Evolutionary conservation across 2,329 filamentous ascomycete species (phyloP).

Genomic region (Bipolaris oryzae): DNA sequence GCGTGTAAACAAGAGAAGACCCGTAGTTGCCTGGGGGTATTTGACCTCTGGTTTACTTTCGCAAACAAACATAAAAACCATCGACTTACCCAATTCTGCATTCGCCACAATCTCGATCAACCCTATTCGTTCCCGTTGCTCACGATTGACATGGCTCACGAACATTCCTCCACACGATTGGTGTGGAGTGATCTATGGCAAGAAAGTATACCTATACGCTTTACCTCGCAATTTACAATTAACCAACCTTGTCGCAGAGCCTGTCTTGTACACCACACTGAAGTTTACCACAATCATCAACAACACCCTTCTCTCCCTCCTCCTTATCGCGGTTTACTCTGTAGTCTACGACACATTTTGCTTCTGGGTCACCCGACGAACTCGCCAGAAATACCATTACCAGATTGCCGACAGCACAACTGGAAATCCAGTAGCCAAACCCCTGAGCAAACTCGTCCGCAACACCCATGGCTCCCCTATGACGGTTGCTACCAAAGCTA

Average conservation of each 20-base stretch:
- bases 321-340: conserved; percentile 8
- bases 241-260: background rate
- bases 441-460: background rate
- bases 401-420: background rate
- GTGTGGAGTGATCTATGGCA: conserved; percentile 11
- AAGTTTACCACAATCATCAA: background rate
- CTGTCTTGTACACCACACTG: conserved; percentile 2
- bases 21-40: background rate
- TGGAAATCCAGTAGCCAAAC: background rate
- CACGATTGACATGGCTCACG: background rate
- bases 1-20: background rate
- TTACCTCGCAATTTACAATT: background rate
- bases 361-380: background rate
- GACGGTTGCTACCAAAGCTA: background rate
- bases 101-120: background rate
- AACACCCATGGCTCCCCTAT: background rate
- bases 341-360: background rate
- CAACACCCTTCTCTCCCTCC: conserved; percentile 1
- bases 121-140: background rate
- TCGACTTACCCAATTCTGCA: background rate
- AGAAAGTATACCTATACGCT: background rate
- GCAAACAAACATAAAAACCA: background rate
- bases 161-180: background rate
- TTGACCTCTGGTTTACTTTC: background rate
- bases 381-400: background rate